Conservation (phyloP, 768 basidiomycete genomes). For the Agaricus bisporus region DNA sequence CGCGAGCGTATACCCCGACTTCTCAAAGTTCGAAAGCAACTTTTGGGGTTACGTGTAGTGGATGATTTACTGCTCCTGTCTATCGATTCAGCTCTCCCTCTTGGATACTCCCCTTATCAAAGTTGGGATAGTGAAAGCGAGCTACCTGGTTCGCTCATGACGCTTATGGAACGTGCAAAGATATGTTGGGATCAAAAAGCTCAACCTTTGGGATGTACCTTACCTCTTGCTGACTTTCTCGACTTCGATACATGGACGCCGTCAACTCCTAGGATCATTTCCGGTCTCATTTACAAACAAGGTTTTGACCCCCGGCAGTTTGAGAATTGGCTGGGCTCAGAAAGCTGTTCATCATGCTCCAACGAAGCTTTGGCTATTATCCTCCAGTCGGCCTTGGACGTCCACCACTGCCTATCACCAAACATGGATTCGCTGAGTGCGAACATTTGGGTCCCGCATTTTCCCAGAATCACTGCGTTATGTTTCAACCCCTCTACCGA, state of each 20-base stretch:
- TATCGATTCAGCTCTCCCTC: conserved; percentile 33
- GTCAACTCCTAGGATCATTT: conserved; percentile 37
- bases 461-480: conserved; percentile 15
- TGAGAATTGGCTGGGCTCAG: conserved; percentile 35
- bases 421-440: conserved; percentile 10
- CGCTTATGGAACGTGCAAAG: conserved; percentile 19
- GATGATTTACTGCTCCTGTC: conserved; percentile 43
- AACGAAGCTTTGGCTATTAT: conserved; percentile 29
- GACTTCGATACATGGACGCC: conserved; percentile 34
- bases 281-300: conserved; percentile 37
- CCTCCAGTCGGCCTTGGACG: conserved; percentile 43
- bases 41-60: conserved; percentile 30
- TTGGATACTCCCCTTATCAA: conserved; percentile 18
- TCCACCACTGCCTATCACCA: conserved; percentile 8
- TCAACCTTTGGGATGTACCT: conserved; percentile 12
- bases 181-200: conserved; percentile 27
- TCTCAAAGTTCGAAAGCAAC: conserved; percentile 26
- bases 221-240: conserved; percentile 32
- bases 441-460: conserved; percentile 23
- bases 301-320: conserved; percentile 20
- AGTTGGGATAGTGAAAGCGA: neutral
- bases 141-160: neutral
- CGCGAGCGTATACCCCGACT: conserved; percentile 29
- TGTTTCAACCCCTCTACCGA: neutral
- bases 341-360: conserved; percentile 17